These are phyloP conservation scores for Escovopsis sp. DNA, from an alignment of 2,329 filamentous ascomycete genomes.

Conservation along the genomic window DNA sequence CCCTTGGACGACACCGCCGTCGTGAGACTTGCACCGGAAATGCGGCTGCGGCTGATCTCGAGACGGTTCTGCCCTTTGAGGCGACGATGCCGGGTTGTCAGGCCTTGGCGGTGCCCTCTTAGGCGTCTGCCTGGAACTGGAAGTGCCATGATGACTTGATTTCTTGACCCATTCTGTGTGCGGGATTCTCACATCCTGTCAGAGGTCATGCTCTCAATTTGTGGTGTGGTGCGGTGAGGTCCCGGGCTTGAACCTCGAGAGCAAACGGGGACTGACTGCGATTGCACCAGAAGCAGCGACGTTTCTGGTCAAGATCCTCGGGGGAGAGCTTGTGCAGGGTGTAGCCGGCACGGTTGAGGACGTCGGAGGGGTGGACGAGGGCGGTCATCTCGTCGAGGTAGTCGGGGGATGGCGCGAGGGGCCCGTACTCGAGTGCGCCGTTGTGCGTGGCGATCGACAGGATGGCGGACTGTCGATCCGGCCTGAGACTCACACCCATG, in stretches of 20 bases:
- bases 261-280: conserved; percentile 10
- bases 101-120: neutral
- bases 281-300: conserved; percentile 14
- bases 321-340: conserved; percentile 11
- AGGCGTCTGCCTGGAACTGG: neutral
- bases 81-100: neutral
- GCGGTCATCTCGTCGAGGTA: conserved; percentile 8
- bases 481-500: too few species aligned
- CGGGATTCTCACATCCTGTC: neutral
- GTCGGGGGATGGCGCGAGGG: conserved; percentile 9
- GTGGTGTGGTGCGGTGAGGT: too few species aligned
- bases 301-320: conserved; percentile 16
- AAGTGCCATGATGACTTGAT: neutral
- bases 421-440: conserved; percentile 3
- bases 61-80: neutral
- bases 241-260: too few species aligned
- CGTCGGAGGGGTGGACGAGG: conserved; percentile 7
- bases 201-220: neutral
- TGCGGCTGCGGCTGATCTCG: neutral
- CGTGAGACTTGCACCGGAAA: conserved; percentile 12
- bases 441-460: too few species aligned
- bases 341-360: conserved; percentile 13
- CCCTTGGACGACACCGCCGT: conserved; percentile 13
- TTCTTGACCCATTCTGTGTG: neutral
- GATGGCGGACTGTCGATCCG: too few species aligned